Evolutionary conservation across 257 asterid species (phyloP), one percentile per base, ranked within the genome.

Genomic region (Solanum pinnatisectum): DNA sequence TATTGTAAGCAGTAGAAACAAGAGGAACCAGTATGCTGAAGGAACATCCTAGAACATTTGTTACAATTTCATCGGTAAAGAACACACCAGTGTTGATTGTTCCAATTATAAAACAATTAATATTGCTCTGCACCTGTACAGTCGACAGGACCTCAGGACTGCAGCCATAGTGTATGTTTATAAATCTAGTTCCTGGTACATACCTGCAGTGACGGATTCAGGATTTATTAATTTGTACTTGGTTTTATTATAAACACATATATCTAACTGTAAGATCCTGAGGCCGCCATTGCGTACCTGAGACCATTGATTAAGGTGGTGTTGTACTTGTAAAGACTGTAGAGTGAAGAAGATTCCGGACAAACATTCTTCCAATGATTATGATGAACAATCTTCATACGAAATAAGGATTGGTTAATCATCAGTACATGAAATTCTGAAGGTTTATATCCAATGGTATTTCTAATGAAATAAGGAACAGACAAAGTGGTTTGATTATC

Each of bases 91-190:
- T 76, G 33, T 12, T 30, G 6, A 8, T 32, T 23, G 8, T 68
- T 67, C 83, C 72, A 10, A 15, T 22, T 14, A 82, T 25, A n/a
- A 82, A 65, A 46, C 89, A 87, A 13, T 20, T 68, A 22, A 14
- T 7, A 49, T 87, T 82, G 39, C 73, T 87, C 6, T 49, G 72
- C 30, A 68, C 10, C 25, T 87, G 83, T 36, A 83, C 87, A 12
- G 10, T 27, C 1, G 84, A 71, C 8, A 87, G 22, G 4, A 83
- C 89, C 83, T 68, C 87, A 33, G 84, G 56, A 18, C 36, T 81
- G 67, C 87, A 82, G 22, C 87, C 87, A 32, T 87, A 87, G 89
- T 42, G 83, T 33, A 83, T 83, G 35, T 72, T 73, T 8, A 88
- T 65, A 22, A 25, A 40, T 42, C 13, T 76, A 25, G 63, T 78